Conservation (phyloP, 495 filamentous ascomycete species). For the Tuber aestivum region DNA sequence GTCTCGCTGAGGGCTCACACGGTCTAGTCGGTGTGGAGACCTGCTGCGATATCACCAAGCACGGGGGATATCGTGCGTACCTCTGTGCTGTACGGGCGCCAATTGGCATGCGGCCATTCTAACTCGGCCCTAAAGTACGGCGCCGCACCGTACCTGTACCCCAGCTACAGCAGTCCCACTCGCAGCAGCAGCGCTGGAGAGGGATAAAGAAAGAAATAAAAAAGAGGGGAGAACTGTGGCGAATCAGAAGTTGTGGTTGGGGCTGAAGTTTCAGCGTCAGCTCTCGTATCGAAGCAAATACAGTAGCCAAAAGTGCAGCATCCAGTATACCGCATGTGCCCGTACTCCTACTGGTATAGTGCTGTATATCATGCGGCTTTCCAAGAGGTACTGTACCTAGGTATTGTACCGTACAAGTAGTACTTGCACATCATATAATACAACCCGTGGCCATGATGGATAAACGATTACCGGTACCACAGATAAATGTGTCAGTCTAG, state of each 20-base stretch:
- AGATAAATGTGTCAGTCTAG: neutral
- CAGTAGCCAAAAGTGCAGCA: neutral
- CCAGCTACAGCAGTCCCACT: neutral
- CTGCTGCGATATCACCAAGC: neutral
- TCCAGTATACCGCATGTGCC: too few relatives aligned
- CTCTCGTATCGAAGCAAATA: neutral
- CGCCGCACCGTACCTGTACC: neutral
- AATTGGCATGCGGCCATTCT: neutral
- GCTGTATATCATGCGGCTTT: neutral
- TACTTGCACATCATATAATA: too few relatives aligned
- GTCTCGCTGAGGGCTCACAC: too few relatives aligned
- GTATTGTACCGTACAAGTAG: too few relatives aligned
- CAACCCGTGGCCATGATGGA: neutral
- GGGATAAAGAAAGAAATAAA: too few relatives aligned
- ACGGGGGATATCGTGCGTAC: neutral
- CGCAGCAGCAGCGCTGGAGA: neutral
- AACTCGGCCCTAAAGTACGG: too few relatives aligned
- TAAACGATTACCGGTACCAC: too few relatives aligned
- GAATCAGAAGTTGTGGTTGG: neutral
- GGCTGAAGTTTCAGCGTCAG: neutral
- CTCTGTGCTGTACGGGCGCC: neutral
- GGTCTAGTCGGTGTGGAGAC: too few relatives aligned
- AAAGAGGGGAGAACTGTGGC: neutral
- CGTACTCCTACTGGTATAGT: too few relatives aligned
- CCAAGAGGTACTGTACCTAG: neutral